Evolutionary conservation across 208 protist species (phyloP), one percentile per base, ranked within the genome.

Genomic region (Wallacemonas sp.): DNA sequence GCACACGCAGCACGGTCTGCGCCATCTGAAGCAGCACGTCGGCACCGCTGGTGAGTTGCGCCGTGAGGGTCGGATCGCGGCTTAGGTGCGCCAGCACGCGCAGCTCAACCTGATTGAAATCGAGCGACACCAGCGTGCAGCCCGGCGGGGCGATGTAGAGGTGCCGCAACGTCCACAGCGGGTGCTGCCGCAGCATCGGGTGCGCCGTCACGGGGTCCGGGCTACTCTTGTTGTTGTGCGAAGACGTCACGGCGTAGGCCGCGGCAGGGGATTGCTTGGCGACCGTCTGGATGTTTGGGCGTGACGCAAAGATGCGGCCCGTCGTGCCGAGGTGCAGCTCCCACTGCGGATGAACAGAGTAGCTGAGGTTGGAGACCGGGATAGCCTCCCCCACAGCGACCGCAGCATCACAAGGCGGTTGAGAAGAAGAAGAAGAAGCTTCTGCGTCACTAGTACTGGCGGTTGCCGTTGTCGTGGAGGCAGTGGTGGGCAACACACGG

Each of bases 21-120:
- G 83, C 80, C 46, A 90, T 81, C 4, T 74, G 69, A 19, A 60
- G 38, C 30, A 93, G 61, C 2, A 92, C 81, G 52, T 93, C 87
- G 3, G 47, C 39, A 16, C 62, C 43, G 17, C 60, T 23, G 2
- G 72, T 61, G 24, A 96, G 78, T 16, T 87, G 76, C 52, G 60
- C 33, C 24, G 81, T 55, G 30, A 97, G 77, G 30, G 73, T 61
- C 14, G 64, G 52, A 56, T 96, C 87, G 16, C 75, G 71, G 56
- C 80, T 88, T 1, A 92, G 74, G 49, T 93, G 87, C 5, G 90
- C 90, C 27, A 96, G 70, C 4, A 96, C 72, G 24, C 87, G 87
- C 32, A 93, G 65, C 63, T 96, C 90, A 16, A 96, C 82, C 57
- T 96, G 90, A 41, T 93, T 90, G 57, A 80, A 93, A 66, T 93